These are phyloP conservation scores for Fraxinus anomala DNA, from an alignment of 257 asterid species.

Conservation along the genomic window DNA sequence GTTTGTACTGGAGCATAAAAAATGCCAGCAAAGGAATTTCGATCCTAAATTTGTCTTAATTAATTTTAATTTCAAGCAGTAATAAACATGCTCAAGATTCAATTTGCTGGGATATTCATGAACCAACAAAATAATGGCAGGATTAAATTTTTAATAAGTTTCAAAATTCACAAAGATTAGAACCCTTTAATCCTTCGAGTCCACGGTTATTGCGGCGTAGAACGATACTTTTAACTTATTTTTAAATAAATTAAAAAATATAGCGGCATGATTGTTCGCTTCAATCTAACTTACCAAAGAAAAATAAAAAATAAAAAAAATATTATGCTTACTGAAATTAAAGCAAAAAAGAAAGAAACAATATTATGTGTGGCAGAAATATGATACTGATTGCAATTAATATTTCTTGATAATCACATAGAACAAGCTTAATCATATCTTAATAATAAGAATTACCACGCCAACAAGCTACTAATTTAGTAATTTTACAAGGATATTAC, in stretches of 20 bases:
- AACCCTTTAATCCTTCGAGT: background rate
- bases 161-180: background rate
- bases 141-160: background rate
- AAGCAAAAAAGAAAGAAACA: background rate
- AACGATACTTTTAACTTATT: too few relatives aligned
- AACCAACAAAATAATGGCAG: constrained; percentile 1
- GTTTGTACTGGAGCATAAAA: constrained; percentile 39
- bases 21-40: constrained; percentile 40
- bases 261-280: background rate
- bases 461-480: constrained; percentile 21
- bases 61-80: constrained; percentile 28
- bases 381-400: background rate
- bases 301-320: too few relatives aligned
- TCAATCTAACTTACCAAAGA: background rate
- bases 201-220: too few relatives aligned
- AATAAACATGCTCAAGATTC: constrained; percentile 45
- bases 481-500: constrained; percentile 20
- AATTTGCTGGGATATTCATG: constrained; percentile 48
- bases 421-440: constrained; percentile 20
- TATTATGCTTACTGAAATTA: background rate
- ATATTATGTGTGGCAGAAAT: background rate
- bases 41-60: constrained; percentile 33
- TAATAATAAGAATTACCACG: constrained; percentile 31
- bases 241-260: too few relatives aligned
- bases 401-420: constrained; percentile 9